These are phyloP conservation scores for Rhodotorula taiwanensis DNA, from an alignment of 768 basidiomycete genomes.

Conservation along the genomic window DNA sequence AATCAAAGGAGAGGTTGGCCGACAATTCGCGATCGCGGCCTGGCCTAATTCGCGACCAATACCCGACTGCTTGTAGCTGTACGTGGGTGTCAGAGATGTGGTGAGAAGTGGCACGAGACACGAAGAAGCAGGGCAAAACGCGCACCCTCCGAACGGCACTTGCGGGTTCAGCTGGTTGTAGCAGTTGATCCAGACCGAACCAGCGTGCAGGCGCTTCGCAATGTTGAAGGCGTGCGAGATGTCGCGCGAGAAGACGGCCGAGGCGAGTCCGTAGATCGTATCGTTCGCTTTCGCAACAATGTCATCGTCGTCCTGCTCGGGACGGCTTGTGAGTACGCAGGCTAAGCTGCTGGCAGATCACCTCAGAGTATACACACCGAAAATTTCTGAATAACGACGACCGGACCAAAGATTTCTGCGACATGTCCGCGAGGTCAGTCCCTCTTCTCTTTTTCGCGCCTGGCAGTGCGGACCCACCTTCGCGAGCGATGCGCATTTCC, in stretches of 20 bases:
- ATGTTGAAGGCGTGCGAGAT: conserved; percentile 65
- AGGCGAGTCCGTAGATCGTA: conserved; percentile 52
- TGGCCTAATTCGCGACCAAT: too few species aligned
- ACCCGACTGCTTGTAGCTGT: too few species aligned
- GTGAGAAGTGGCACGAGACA: background rate
- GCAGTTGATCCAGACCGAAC: conserved; percentile 46
- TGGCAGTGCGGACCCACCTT: conserved; percentile 29
- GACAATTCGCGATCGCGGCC: too few species aligned
- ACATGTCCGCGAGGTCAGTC: background rate
- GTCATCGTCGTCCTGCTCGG: background rate
- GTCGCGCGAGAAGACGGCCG: conserved; percentile 63
- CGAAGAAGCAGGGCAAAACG: background rate
- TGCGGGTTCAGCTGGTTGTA: conserved; percentile 3
- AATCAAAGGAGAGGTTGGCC: too few species aligned
- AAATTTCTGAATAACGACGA: conserved; percentile 69
- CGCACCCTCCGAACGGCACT: too few species aligned
- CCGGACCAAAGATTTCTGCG: conserved; percentile 50
- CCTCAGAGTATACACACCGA: conserved; percentile 40
- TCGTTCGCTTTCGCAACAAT: conserved; percentile 60
- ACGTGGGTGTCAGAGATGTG: background rate
- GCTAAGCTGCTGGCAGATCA: too few species aligned
- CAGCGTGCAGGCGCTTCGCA: conserved; percentile 69
- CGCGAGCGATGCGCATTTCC: conserved; percentile 65
- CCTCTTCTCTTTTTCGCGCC: background rate
- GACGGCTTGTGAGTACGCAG: too few species aligned